Base-by-base conservation (phyloP, 768 basidiomycete genomes). In the Psilocybe tampanensis region DNA sequence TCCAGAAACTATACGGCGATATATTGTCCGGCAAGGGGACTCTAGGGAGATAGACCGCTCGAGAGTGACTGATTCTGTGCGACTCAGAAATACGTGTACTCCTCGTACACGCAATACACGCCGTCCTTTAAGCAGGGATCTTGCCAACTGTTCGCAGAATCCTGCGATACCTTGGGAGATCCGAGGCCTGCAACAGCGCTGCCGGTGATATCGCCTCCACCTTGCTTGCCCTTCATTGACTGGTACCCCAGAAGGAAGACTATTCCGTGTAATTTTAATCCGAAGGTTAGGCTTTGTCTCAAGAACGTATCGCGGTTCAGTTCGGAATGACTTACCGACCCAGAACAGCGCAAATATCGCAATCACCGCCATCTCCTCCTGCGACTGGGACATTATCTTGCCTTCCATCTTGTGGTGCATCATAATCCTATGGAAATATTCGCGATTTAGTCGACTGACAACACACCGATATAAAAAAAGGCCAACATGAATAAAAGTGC, bases 351-450 rank as follows among this genome's bases (percentile, higher is more conserved):
- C 89, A 55, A 92, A 79, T 2, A 86, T 85, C 5, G 76, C 85
- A 59, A 93, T 87, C 70, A 93, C 66, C 18, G 88, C 74, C 71
- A 84, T 79, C 65, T 93, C 89, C 66, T 91, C 89, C 64, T 93
- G 91, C 54, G 77, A 78, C 62, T 83, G 85, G 44, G 87, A 85
- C 63, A 93, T 69, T 58, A 86, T 67, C 49, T 80, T 80, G 13
- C 86, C 88, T 44, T 82, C 77, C 66, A 72, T 75, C 55, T 80
- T 80, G 63, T 91, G 84, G 66, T 92, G 89, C 72, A 87, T 78
- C 44, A 86, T 73, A 44, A 89, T 79, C 64, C 90, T 92, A 64
- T 39, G 36, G 53, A 41, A 52, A 43, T 12, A 52, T 23, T 41
- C 39, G 26, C 19, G 13, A 21, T 48, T 36, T 42, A 48, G 21